Base-by-base conservation (phyloP, 306 rosid genomes). In the Notholithocarpus densiflorus region DNA sequence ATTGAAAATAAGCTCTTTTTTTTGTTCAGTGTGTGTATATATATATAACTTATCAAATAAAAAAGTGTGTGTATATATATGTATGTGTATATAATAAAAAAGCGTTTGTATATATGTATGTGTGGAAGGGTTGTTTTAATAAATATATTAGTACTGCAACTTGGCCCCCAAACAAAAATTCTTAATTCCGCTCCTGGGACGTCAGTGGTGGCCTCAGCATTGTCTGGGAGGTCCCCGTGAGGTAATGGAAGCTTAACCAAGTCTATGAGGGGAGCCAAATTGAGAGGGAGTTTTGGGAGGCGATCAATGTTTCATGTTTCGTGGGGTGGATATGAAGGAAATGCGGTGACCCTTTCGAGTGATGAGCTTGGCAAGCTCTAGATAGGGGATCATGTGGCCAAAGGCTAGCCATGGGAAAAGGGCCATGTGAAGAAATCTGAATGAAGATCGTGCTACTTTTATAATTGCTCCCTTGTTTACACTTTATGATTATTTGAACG, bases 251-350 rank as follows among this genome's bases (percentile, higher is more conserved):
- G 78, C 40, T 56, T 68, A 51, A 90, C 85, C 31, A 77, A 85
- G 11, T 15, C 59, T 72, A 88, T 72, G 6, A 75, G 24, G 5
- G 82, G 2, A 1, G 83, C 56, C 3, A 85, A n/a, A 53, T 79
- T 59, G 13, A 71, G 81, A 1, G 87, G 83, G 34, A 80, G 68
- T 53, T 84, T 79, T 0, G 92, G 92, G 23, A 88, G 90, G 69
- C 92, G 92, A 3, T 89, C 71, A 21, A 85, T 88, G 88, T 90
- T 90, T 78, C 72, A 87, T 88, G 88, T 90, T 90, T 78, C 75
- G 66, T 4, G 91, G 90, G 3, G 95, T 87, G 57, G 95, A 90
- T 2, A 89, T 48, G 68, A 87, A 90, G 26, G 86, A 87, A 7
- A 89, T 37, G 0, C 13, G 48, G 74, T 89, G 92, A 43, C 92